These are phyloP conservation scores for Macrocybe gigantea DNA, from an alignment of 768 basidiomycete genomes.

Conservation along the genomic window DNA sequence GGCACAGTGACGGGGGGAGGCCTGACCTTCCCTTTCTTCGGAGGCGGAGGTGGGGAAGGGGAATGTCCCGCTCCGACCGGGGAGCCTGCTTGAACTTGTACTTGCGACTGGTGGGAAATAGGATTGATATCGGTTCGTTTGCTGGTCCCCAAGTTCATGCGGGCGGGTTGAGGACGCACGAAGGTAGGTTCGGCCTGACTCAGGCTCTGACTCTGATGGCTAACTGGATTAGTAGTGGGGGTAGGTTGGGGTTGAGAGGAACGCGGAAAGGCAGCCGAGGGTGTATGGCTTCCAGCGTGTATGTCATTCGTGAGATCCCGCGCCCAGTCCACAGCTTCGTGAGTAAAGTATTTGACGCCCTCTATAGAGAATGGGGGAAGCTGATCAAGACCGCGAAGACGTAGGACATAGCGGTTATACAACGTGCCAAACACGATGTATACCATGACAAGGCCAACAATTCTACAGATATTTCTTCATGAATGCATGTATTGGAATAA, in stretches of 20 bases:
- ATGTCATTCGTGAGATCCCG: slow-evolving; percentile 25
- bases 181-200: slow-evolving; percentile 19
- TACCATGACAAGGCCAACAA: slow-evolving; percentile 48
- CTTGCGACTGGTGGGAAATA: slow-evolving; percentile 36
- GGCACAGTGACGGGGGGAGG: slow-evolving; percentile 10
- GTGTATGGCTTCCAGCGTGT: slow-evolving; percentile 1
- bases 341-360: slow-evolving; percentile 41
- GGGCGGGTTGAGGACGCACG: slow-evolving; percentile 21
- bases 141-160: slow-evolving; percentile 10
- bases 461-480: slow-evolving; percentile 26
- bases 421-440: slow-evolving; percentile 67
- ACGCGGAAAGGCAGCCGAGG: slow-evolving; percentile 1
- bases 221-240: slow-evolving; percentile 29
- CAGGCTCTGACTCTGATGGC: slow-evolving; percentile 23
- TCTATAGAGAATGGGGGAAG: slow-evolving; percentile 61
- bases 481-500: neutral
- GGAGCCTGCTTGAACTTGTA: slow-evolving; percentile 12
- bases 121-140: slow-evolving; percentile 27
- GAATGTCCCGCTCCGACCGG: neutral
- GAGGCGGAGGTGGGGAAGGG: slow-evolving; percentile 10
- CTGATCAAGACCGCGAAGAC: slow-evolving; percentile 65
- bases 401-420: slow-evolving; percentile 76
- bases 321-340: slow-evolving; percentile 38
- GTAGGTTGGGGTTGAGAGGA: neutral
- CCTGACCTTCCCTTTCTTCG: slow-evolving; percentile 10